phyloP scores from a whole-genome alignment of 2,329 filamentous ascomycete species.

The Amphichorda felina region DNA sequence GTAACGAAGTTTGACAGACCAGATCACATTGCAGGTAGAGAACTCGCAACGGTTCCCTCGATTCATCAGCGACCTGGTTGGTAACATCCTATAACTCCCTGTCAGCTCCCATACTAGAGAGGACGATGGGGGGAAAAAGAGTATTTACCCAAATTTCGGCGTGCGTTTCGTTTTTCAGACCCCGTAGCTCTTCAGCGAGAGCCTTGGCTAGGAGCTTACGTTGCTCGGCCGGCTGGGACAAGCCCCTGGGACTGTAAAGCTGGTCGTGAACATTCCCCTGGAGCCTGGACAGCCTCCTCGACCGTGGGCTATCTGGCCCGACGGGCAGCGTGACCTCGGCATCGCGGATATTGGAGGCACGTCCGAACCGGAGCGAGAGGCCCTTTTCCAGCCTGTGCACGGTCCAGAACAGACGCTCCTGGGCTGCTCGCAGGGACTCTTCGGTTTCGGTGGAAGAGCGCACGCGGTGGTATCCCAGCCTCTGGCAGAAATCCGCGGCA shows the following conservation, averaged over 20 bases:
- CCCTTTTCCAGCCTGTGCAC: constrained; percentile 22
- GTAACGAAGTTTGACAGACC: constrained; percentile 19
- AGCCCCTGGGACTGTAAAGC: constrained; percentile 17
- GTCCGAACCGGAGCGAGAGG: constrained; percentile 20
- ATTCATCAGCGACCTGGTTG: too few relatives aligned
- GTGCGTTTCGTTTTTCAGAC: too few relatives aligned
- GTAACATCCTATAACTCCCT: too few relatives aligned
- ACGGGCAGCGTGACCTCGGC: constrained; percentile 13
- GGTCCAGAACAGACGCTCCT: constrained; percentile 17
- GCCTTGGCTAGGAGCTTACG: too few relatives aligned
- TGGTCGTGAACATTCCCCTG: constrained; percentile 20
- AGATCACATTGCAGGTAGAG: constrained; percentile 19
- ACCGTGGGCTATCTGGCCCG: constrained; percentile 7
- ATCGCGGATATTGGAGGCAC: constrained; percentile 19
- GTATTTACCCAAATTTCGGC: too few relatives aligned
- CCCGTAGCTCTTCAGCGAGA: too few relatives aligned
- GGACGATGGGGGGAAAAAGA: too few relatives aligned
- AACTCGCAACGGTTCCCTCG: too few relatives aligned
- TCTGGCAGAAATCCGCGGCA: constrained; percentile 20
- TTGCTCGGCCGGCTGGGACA: too few relatives aligned
- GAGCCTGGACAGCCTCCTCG: constrained; percentile 10
- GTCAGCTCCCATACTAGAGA: too few relatives aligned
- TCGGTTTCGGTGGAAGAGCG: not conserved
- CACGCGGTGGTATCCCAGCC: constrained; percentile 17
- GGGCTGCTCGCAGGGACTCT: not conserved